Evolutionary conservation across 768 basidiomycete genomes (phyloP), one percentile per base, ranked within the genome.

Genomic region (Infundibulicybe gibba): DNA sequence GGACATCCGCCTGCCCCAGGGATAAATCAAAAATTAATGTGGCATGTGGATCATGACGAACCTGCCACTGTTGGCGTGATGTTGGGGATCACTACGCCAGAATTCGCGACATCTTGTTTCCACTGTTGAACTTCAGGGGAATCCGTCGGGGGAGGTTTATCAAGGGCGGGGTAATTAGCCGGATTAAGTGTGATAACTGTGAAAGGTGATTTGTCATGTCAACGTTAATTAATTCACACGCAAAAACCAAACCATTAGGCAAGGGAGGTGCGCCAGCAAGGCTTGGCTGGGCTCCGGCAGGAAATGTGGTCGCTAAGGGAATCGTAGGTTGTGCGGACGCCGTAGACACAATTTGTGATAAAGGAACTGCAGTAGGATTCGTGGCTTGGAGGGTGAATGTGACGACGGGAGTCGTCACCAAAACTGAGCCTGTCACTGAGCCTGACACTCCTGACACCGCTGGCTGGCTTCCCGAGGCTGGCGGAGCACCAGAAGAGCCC

Each of bases 111-210:
- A 12, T 85, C 79, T 45, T 70, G 43, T n/a, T 84, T 81, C 89
- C 89, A 91, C 57, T 79, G 73, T 53, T 77, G 67, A 8, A 90
- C 87, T 52, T 83, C 64, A 15, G 78, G 69, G 5, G 80, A 79
- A 63, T 85, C 77, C 3, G 68, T 73, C 5, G 81, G 75, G 25
- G 87, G 86, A 2, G 69, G 57, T 20, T 58, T 63, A 64, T 90
- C 89, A n/a, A 88, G 67, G 0, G 76, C 32, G 3, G 89, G 89
- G 59, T 87, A 91, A 49, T 77, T 75, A 14, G 78, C 53, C 2
- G 81, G 77, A 30, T 58, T 56, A 33, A 86, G 55, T 11, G 59
- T 56, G 10, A 65, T 62, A 45, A 69, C 81, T 81, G 47, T 30
- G 45, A 38, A 19, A 25, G 25, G 8, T 25, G 25, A 25, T 25